Base-by-base conservation (phyloP, 257 asterid genomes). In the Solanum sejunctum region DNA sequence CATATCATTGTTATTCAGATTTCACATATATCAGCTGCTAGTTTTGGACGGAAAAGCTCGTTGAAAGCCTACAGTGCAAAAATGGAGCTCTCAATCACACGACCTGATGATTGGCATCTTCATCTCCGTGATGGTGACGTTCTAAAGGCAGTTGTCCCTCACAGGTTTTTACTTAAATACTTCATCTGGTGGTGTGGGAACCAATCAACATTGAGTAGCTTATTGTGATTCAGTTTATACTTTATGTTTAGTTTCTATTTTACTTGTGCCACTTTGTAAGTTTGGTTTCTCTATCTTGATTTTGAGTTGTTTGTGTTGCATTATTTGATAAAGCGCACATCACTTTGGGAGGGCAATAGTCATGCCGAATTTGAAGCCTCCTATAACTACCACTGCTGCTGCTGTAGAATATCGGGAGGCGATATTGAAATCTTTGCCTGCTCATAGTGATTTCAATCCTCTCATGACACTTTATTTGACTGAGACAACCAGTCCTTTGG, bases 61-160 rank as follows among this genome's bases (percentile, higher is more conserved):
- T 64, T 86, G 63, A 84, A 91, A 86, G 72, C 78, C 75, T 88
- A 84, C 80, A 81, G 88, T 60, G 56, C 73, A 9, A 92, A 86
- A 64, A 90, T 95, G 99, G 95, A 92, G 92, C 92, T 95, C 83
- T 88, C 98, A 26, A 91, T 95, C 69, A 89, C 95, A 17, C 93
- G 88, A 32, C 98, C 99, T 52, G 99, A 96, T 91, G 99, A 96
- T 88, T 96, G 98, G 99, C 99, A 95, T 90, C 99, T 96, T 90
- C 99, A 96, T 94, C 98, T 96, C 72, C 99, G 98, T 84, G 99
- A 96, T 84, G 97, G 98, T 39, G 93, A 93, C 71, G 93, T 95
- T 89, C 99, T 96, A 72, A 89, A 93, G 87, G 91, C 95, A 39
- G 93, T 96, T 82, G 93, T 89, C 52, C 47, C 93, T 84, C 99